Conservation (phyloP, 2,329 filamentous ascomycete genomes). For the Apiospora koreana region DNA sequence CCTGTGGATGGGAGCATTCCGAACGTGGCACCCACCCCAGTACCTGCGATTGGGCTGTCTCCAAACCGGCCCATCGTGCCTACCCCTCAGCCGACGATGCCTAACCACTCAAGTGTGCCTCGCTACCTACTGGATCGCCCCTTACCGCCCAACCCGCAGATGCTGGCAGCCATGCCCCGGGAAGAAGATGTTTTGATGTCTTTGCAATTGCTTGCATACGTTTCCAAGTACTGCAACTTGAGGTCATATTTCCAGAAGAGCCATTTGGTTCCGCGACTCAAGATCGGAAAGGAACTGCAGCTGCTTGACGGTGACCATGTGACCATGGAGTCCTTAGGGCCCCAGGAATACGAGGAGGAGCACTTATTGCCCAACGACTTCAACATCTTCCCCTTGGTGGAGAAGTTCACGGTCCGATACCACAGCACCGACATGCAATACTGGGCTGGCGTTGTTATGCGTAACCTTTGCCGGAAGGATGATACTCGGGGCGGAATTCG, state of each 20-base stretch:
- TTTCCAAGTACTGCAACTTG: conserved; percentile 97
- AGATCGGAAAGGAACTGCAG: conserved; percentile 83
- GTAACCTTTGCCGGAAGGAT: conserved; percentile 97
- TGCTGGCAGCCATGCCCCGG: conserved; percentile 88
- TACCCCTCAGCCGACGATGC: conserved; percentile 73
- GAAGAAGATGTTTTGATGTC: conserved; percentile 99
- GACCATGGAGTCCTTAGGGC: conserved; percentile 35
- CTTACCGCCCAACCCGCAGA: conserved; percentile 67
- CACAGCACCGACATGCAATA: conserved; percentile 98
- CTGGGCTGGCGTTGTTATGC: conserved; percentile 98
- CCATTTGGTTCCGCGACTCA: conserved; percentile 88
- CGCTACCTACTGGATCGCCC: conserved; percentile 78
- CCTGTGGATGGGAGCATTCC: conserved; percentile 83
- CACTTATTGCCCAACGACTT: conserved; percentile 92
- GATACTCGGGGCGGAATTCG: conserved; percentile 91
- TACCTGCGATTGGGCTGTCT: conserved; percentile 71
- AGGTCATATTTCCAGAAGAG: conserved; percentile 94
- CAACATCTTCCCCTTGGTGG: conserved; percentile 97
- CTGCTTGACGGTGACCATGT: conserved; percentile 72
- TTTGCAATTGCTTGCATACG: conserved; percentile 91
- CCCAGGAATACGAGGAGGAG: conserved; percentile 71
- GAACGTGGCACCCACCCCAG: conserved; percentile 67
- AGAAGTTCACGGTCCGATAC: conserved; percentile 96
- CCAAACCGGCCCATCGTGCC: conserved; percentile 71
- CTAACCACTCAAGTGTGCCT: conserved; percentile 68